Evolutionary conservation across 2,329 filamentous ascomycete species (phyloP).

Genomic region (Ceratocystis huliohia): DNA sequence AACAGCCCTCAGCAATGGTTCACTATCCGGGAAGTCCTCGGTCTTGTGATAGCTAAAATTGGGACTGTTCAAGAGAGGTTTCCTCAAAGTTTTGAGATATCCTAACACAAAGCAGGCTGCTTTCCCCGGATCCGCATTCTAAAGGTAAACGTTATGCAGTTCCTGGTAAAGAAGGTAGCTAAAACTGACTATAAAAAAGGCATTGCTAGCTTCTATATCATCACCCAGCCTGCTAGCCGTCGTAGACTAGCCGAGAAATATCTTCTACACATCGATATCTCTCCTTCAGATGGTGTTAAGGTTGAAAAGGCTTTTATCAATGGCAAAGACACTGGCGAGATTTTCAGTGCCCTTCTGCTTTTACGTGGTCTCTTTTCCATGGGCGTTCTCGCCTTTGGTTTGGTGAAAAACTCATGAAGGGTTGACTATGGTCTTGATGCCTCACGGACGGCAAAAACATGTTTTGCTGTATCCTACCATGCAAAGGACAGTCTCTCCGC

Average conservation of each 20-base stretch:
- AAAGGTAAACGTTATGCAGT: conserved; percentile 24
- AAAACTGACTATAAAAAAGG: conserved; percentile 34
- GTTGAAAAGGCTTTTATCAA: conserved; percentile 29
- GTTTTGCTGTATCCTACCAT: conserved; percentile 45
- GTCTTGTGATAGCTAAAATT: conserved; percentile 30
- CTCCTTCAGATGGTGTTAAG: conserved; percentile 28
- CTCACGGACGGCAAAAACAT: conserved; percentile 30
- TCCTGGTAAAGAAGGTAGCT: conserved; percentile 26
- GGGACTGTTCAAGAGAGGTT: conserved; percentile 25
- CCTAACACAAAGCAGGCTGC: conserved; percentile 25
- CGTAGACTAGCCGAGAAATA: conserved; percentile 32
- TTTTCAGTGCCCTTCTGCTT: conserved; percentile 31
- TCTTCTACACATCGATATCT: conserved; percentile 31
- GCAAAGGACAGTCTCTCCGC: conserved; percentile 46
- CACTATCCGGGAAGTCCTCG: conserved; percentile 41
- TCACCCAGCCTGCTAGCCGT: conserved; percentile 26
- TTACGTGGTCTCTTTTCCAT: conserved; percentile 44
- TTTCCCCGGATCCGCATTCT: conserved; percentile 42
- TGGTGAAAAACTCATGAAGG: conserved; percentile 48
- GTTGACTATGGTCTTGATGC: conserved; percentile 50
- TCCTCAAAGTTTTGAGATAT: conserved; percentile 34
- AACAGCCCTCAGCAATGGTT: conserved; percentile 44
- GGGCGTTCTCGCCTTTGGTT: conserved; percentile 40
- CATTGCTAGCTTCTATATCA: conserved; percentile 32
- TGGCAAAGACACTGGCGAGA: conserved; percentile 23